phyloP scores from a whole-genome alignment of 2,329 filamentous ascomycete genomes.

The Elsinoe batatas region DNA sequence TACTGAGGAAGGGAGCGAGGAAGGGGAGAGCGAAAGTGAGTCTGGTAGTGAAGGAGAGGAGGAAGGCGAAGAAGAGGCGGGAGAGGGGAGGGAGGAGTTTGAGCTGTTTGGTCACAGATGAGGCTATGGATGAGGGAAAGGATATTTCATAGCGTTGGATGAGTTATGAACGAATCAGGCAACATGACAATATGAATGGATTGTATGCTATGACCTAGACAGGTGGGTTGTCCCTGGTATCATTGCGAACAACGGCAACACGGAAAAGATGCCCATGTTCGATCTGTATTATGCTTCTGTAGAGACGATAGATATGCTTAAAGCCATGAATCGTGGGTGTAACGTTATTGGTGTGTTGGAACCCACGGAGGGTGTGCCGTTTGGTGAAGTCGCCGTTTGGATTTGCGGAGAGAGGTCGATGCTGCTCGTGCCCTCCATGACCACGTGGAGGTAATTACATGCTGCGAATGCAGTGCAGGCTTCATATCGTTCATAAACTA shows the following conservation, averaged over 20 bases:
- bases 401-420: neutral
- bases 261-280: neutral
- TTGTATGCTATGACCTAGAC: too few relatives aligned
- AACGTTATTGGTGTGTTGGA: constrained; percentile 1
- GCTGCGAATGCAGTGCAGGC: too few relatives aligned
- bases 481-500: too few relatives aligned
- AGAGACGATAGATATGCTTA: neutral
- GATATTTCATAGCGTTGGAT: neutral
- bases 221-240: too few relatives aligned
- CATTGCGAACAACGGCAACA: neutral
- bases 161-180: neutral
- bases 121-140: neutral
- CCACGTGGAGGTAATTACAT: too few relatives aligned
- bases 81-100: constrained; percentile 10
- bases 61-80: constrained; percentile 33
- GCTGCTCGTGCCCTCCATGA: too few relatives aligned
- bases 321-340: neutral
- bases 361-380: neutral
- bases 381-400: neutral
- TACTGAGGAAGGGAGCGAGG: constrained; percentile 13
- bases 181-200: neutral
- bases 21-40: constrained; percentile 12
- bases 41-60: constrained; percentile 14
- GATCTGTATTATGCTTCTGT: neutral
- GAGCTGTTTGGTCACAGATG: constrained; percentile 16